Base-by-base conservation (phyloP, 2,329 filamentous ascomycete genomes). In the Apiospora arundinis region DNA sequence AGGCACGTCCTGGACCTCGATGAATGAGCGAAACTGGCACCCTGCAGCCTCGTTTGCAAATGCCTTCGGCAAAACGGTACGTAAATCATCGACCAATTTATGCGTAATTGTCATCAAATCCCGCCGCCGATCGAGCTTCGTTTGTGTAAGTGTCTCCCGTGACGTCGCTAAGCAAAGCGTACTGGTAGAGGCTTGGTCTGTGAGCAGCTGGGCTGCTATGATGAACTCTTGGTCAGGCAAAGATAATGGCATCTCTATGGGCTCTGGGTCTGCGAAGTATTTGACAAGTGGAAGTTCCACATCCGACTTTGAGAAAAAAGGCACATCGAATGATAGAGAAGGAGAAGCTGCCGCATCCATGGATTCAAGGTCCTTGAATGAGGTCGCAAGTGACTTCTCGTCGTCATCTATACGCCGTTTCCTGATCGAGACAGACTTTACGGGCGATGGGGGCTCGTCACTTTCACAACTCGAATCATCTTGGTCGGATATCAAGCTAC, bases 131-230 rank as follows among this genome's bases (percentile, higher is more conserved):
- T 79, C 77, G 65, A 74, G 79, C 79, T 75, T 81, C 77, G 74
- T 79, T 74, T 73, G 79, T 67, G 76, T 45, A 23, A 71, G 71
- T 63, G 21, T 74, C 52, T 80, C 76, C 45, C 67, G 72, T 70
- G 68, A 60, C 73, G 76, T 4, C 76, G 74, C 66, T 75, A 77
- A 44, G 73, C 77, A 52, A 83, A 88, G 75, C 18, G 78, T 82
- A 0, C 90, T 87, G 12, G 85, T 88, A 2, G 89, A 86, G 28
- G 91, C 87, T 77, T 94, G 92, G 72, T 93, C 91, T 2, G 91
- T 91, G n/a, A 94, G 81, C 48, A 93, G 88, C 76, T 94, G 92
- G 0, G 91, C 92, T 37, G 92, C 85, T 69, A 89, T 88, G 45
- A 94, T 89, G 72, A 89, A 85, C 52, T 92, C 90, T 2, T 90